Evolutionary conservation across 179 eudicot genomes (phyloP).

Genomic region (Gypsophila paniculata): DNA sequence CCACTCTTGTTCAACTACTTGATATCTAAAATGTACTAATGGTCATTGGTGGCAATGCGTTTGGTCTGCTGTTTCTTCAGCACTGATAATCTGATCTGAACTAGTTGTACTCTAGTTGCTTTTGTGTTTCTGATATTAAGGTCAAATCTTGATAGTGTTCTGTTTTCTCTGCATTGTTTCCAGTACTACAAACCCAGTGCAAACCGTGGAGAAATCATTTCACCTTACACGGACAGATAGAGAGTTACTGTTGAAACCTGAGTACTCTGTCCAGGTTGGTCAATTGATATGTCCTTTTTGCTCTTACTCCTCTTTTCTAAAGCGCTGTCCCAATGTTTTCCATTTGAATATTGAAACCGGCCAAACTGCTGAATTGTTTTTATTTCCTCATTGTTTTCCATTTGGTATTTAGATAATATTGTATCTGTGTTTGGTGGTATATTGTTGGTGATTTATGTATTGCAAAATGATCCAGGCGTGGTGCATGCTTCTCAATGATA

Average conservation of each 20-base stretch:
- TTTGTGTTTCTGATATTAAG: neutral
- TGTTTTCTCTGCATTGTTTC: slow-evolving; percentile 18
- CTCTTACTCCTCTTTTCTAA: slow-evolving; percentile 3
- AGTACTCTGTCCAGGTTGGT: slow-evolving; percentile 83
- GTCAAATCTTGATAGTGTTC: neutral
- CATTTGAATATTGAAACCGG: neutral
- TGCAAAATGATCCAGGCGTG: slow-evolving; percentile 55
- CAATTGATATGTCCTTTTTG: neutral
- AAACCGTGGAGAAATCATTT: slow-evolving; percentile 75
- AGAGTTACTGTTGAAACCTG: slow-evolving; percentile 70
- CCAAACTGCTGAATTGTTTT: neutral
- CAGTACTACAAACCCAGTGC: slow-evolving; percentile 78
- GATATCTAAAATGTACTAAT: neutral
- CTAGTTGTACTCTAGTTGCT: neutral
- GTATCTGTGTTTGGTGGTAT: neutral
- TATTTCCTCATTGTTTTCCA: too few relatives aligned
- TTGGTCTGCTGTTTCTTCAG: neutral
- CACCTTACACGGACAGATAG: slow-evolving; percentile 71
- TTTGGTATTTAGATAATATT: neutral
- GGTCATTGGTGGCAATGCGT: neutral
- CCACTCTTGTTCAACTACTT: neutral
- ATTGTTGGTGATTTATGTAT: neutral
- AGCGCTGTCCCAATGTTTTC: neutral
- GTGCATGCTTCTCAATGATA: slow-evolving; percentile 99
- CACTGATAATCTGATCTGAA: neutral